These are phyloP conservation scores for Aurifilum marmelostoma DNA, from an alignment of 2,329 filamentous ascomycete species.

Conservation along the genomic window DNA sequence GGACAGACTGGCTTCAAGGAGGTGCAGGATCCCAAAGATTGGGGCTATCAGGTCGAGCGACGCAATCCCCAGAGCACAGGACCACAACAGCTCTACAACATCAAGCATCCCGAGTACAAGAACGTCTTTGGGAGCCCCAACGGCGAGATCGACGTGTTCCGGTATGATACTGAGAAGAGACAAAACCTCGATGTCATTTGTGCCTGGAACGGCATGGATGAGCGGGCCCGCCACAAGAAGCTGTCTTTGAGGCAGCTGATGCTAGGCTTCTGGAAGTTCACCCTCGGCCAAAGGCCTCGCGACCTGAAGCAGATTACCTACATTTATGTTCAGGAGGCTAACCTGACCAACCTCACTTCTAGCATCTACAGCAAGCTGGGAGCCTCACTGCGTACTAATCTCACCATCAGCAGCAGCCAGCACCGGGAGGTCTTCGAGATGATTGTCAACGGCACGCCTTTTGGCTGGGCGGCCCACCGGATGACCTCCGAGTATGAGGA, in stretches of 20 bases:
- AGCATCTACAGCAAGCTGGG: background rate
- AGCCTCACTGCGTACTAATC: background rate
- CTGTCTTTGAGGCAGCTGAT: background rate
- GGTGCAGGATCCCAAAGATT: background rate
- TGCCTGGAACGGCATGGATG: background rate
- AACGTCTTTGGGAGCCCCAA: background rate
- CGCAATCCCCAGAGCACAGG: background rate
- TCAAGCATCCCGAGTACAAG: background rate
- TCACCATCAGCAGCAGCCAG: background rate
- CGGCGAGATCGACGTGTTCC: background rate
- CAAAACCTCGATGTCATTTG: background rate
- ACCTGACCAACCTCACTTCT: background rate
- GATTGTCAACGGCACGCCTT: background rate
- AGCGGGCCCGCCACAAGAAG: background rate
- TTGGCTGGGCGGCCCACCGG: background rate
- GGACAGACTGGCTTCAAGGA: background rate
- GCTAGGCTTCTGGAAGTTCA: background rate
- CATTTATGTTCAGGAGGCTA: background rate
- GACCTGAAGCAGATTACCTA: background rate
- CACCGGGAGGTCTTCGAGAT: background rate
- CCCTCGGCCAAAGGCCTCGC: background rate
- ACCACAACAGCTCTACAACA: background rate
- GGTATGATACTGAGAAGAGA: background rate
- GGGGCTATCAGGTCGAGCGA: background rate
- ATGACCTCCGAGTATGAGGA: background rate